Conservation (phyloP, 1,284 basidiomycete genomes). For the Ustilago tritici region DNA sequence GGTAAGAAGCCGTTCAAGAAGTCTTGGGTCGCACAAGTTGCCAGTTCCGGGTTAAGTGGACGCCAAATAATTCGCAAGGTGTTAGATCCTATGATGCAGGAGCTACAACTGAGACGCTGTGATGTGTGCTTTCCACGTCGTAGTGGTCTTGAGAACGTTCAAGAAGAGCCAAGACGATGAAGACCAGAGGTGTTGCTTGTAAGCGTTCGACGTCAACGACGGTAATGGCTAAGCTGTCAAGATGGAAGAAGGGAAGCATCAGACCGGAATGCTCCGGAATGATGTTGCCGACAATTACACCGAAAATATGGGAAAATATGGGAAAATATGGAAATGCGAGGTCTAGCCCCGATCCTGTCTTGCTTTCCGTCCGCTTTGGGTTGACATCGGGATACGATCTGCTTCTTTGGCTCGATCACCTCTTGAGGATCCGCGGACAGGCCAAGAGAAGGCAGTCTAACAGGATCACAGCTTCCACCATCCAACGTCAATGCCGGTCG, state of each 20-base stretch:
- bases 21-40: constrained; percentile 6
- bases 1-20: constrained; percentile 8
- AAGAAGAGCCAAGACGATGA: background rate
- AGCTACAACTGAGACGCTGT: constrained; percentile 1
- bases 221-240: background rate
- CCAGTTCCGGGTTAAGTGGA: constrained; percentile 15
- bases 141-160: background rate
- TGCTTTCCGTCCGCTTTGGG: background rate
- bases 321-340: background rate
- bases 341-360: constrained; percentile 6
- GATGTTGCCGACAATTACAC: background rate
- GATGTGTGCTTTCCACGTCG: background rate
- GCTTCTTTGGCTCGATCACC: constrained; percentile 1
- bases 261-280: constrained; percentile 7
- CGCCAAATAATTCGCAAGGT: background rate
- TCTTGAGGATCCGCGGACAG: constrained; percentile 19
- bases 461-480: constrained; percentile 1
- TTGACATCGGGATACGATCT: constrained; percentile 12
- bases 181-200: background rate
- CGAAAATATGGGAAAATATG: background rate
- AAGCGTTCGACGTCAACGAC: background rate
- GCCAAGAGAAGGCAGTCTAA: background rate
- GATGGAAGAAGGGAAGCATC: constrained; percentile 1
- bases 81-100: background rate
- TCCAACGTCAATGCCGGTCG: background rate